These are phyloP conservation scores for Saccharomycopsis fibuligera DNA, from an alignment of 805 yeast species.

Conservation along the genomic window DNA sequence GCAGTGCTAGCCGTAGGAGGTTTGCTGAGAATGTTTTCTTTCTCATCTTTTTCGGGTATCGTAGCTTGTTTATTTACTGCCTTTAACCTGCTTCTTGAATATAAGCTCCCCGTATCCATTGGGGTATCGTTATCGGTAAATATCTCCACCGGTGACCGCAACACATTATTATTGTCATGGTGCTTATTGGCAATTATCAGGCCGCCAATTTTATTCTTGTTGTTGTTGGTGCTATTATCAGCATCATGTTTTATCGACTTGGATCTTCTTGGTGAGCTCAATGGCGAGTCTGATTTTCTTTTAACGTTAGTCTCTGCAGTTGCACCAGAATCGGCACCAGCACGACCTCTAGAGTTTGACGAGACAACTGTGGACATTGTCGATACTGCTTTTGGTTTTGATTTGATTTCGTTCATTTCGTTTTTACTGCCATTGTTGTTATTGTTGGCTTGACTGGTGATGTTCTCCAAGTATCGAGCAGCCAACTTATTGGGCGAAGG, in stretches of 20 bases:
- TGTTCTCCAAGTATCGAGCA: conserved; percentile 17
- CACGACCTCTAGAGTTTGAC: too few relatives aligned
- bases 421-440: not conserved
- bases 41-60: too few relatives aligned
- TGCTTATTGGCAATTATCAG: too few relatives aligned
- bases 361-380: too few relatives aligned
- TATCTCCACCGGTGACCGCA: conserved; percentile 2
- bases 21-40: too few relatives aligned
- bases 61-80: not conserved
- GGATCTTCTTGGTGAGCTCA: conserved; percentile 9
- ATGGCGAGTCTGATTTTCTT: conserved; percentile 8
- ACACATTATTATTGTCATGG: not conserved
- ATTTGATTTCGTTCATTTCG: not conserved
- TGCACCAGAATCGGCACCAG: not conserved
- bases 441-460: conserved; percentile 10
- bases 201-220: not conserved
- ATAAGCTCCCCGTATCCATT: not conserved
- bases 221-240: not conserved
- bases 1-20: too few relatives aligned
- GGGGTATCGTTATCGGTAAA: not conserved
- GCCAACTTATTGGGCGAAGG: conserved; percentile 13
- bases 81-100: conserved; percentile 8
- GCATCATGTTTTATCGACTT: conserved; percentile 3
- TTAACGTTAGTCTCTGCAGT: not conserved
- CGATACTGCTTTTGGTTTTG: too few relatives aligned